A percentile compares a stretch with the other conserved stretches of the same genome.
These are phyloP conservation scores for Ustulina deusta DNA, from an alignment of 2,329 filamentous ascomycete species.

Conservation along the genomic window DNA sequence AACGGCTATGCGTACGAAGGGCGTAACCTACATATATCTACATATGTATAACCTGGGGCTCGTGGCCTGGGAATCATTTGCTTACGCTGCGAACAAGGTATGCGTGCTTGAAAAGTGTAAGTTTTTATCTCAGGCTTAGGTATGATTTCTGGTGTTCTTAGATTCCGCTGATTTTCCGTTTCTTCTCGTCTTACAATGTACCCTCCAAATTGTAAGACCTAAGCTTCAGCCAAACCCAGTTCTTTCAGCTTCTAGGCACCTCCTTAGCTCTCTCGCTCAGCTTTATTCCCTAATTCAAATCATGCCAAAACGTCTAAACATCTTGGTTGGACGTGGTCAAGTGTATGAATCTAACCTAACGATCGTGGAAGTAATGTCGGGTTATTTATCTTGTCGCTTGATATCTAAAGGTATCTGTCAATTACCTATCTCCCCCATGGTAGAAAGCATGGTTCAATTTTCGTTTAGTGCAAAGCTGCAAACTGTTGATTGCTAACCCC, in stretches of 20 bases:
- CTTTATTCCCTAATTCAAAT: conserved; percentile 10
- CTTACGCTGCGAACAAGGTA: neutral
- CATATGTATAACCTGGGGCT: neutral
- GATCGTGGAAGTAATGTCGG: neutral
- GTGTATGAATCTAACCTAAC: neutral
- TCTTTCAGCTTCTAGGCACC: conserved; percentile 12
- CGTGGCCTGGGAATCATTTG: conserved; percentile 8
- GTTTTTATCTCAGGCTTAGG: neutral
- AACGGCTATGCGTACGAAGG: neutral
- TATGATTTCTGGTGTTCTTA: no score
- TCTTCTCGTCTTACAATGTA: neutral
- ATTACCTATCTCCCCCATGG: neutral
- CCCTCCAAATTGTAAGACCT: neutral
- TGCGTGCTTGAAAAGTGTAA: neutral
- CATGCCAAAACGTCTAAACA: neutral
- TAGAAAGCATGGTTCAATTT: neutral
- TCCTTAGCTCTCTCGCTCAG: conserved; percentile 31
- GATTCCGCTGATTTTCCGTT: no score
- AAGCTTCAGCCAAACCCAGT: neutral
- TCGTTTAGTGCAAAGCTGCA: neutral
- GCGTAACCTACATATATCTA: conserved; percentile 12
- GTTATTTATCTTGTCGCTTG: neutral
- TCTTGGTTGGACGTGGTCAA: neutral
- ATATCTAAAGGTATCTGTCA: neutral
- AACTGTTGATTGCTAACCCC: neutral